Base-by-base conservation (phyloP, 176 grass and related monocot genomes). In the Poa annua region DNA sequence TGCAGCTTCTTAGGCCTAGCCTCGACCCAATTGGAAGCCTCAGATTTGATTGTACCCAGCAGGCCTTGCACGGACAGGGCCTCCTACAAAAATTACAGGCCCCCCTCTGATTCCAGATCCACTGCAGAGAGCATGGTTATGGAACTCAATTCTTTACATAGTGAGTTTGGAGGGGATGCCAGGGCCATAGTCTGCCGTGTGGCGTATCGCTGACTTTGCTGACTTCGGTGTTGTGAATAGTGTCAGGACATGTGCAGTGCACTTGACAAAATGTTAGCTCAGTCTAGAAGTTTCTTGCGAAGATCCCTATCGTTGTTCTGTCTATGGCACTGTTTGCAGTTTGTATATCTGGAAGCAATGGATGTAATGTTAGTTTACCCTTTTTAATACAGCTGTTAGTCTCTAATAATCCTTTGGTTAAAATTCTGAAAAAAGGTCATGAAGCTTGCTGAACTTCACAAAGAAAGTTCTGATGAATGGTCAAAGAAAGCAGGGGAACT, bases 391-490 rank as follows among this genome's bases (percentile, higher is more conserved):
- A 21, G 10, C 16, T 45, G 19, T 76, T 81, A 51, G 11, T 63
- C 16, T 68, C 20, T 86, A 29, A 83, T 16, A 16, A 53, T 84
- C 38, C 54, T 77, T 24, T 78, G 20, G 14, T 53, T 60, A 36
- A 50, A 62, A 71, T 63, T 73, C 22, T 41, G 34, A 29, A 75
- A 61, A 92, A 70, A 99, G 96, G 96, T 99, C 74, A 90, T 74
- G 83, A 99, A 92, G 78, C 97, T 96, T 79, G 84, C 70, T 75
- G 97, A 90, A 49, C 91, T 96, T 82, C 89, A 99, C 81, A 94
- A 99, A 85, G 97, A 93, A 84, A 96, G 91, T 86, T 90, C 96
- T 6, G 87, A 87, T 6, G 93, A 99, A 91, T 96, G 91, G 91
- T 99, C 93, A 14, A 99, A 93, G 79, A 99, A 96, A 56, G 80